Evolutionary conservation across 495 filamentous ascomycete species (phyloP).

Genomic region (Podospora pseudoanserina): DNA sequence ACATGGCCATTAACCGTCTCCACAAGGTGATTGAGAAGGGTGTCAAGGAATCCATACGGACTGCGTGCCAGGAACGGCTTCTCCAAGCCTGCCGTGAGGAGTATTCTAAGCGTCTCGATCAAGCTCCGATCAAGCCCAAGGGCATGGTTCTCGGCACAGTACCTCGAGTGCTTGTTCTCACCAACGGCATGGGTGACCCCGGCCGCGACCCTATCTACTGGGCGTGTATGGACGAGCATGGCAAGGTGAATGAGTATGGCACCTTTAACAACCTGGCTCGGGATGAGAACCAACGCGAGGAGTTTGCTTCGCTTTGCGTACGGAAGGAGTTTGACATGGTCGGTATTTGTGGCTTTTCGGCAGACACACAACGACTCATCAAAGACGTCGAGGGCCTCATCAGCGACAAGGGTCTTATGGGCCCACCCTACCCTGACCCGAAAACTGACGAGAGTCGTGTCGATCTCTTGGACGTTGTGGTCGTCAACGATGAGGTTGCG

Average conservation of each 20-base stretch:
- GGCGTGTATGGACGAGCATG: slow-evolving; percentile 91
- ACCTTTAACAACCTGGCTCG: slow-evolving; percentile 75
- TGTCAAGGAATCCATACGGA: slow-evolving; percentile 88
- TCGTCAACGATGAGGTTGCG: slow-evolving; percentile 94
- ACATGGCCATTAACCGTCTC: slow-evolving; percentile 76
- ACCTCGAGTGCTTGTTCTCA: slow-evolving; percentile 80
- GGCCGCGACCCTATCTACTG: slow-evolving; percentile 78
- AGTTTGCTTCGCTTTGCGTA: slow-evolving; percentile 68
- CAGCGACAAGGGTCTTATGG: slow-evolving; percentile 65
- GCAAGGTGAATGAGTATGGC: slow-evolving; percentile 79
- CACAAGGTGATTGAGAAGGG: slow-evolving; percentile 78
- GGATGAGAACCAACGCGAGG: slow-evolving; percentile 61
- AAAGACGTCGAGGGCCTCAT: slow-evolving; percentile 73
- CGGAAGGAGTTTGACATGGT: slow-evolving; percentile 85
- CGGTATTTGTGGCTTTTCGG: slow-evolving; percentile 83
- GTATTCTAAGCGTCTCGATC: slow-evolving; percentile 83
- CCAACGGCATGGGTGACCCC: slow-evolving; percentile 73
- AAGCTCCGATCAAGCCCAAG: slow-evolving; percentile 92
- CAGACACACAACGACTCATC: slow-evolving; percentile 79
- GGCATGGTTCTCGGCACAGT: slow-evolving; percentile 87
- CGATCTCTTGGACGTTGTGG: slow-evolving; percentile 77
- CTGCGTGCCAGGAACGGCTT: slow-evolving; percentile 86
- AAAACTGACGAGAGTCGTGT: slow-evolving; percentile 60
- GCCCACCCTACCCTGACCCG: slow-evolving; percentile 65
- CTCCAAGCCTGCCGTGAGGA: slow-evolving; percentile 76